Conservation (phyloP, 164 flowering plant genomes). For the Litsea cubeba region DNA sequence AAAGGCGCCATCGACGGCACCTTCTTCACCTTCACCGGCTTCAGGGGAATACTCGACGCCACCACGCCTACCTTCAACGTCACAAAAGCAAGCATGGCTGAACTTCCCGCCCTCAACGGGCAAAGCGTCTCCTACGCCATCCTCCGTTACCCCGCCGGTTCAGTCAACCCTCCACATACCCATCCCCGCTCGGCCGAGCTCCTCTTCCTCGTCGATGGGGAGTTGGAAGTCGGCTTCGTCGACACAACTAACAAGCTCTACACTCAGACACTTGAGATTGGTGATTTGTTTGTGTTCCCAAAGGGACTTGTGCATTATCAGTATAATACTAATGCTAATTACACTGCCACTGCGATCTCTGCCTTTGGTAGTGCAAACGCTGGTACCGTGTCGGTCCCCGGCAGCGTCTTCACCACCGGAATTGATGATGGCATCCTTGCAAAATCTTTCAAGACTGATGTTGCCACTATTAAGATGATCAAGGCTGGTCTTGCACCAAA, state of each 20-base stretch:
- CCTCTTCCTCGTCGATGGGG: slow-evolving; percentile 18
- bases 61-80: slow-evolving; percentile 16
- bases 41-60: slow-evolving; percentile 7
- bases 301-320: slow-evolving; percentile 21
- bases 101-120: slow-evolving; percentile 29
- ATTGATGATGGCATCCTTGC: slow-evolving; percentile 12
- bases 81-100: slow-evolving; percentile 25
- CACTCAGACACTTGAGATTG: slow-evolving; percentile 19
- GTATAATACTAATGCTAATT: slow-evolving; percentile 8
- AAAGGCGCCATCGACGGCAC: slow-evolving; percentile 5
- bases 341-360: slow-evolving; percentile 10
- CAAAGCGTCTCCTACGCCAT: slow-evolving; percentile 31
- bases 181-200: slow-evolving; percentile 39
- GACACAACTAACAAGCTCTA: slow-evolving; percentile 26
- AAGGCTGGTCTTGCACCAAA: slow-evolving; percentile 18
- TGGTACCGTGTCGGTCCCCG: slow-evolving; percentile 15
- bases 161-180: slow-evolving; percentile 28
- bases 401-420: slow-evolving; percentile 13
- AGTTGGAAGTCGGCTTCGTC: slow-evolving; percentile 22
- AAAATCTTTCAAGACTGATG: slow-evolving; percentile 20
- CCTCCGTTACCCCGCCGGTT: slow-evolving; percentile 21
- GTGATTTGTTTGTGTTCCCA: slow-evolving; percentile 29
- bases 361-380: slow-evolving; percentile 20
- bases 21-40: slow-evolving; percentile 31
- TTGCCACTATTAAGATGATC: slow-evolving; percentile 16